Evolutionary conservation across 306 rosid species (phyloP).

Genomic region (Vigna radiata): DNA sequence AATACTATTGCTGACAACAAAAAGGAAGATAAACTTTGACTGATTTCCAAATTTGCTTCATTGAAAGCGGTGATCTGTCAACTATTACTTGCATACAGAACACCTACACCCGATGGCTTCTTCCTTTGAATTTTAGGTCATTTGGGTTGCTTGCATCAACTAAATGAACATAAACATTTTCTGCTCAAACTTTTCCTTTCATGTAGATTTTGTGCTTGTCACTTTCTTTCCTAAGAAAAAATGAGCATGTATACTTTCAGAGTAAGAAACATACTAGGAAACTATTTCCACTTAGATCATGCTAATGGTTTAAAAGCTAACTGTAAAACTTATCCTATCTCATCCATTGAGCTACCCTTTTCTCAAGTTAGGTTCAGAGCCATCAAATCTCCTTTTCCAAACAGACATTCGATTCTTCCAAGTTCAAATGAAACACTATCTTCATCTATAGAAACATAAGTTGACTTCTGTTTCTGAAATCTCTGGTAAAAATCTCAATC

Average conservation of each 20-base stretch:
- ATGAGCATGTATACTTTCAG: too few relatives aligned
- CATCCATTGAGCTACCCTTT: neutral
- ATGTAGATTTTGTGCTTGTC: conserved; percentile 41
- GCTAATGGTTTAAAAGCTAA: conserved; percentile 23
- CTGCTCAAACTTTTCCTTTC: neutral
- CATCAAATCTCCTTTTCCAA: conserved; percentile 37
- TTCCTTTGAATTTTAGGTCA: conserved; percentile 24
- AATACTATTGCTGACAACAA: neutral
- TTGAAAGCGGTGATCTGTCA: conserved; percentile 24
- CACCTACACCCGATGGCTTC: conserved; percentile 40
- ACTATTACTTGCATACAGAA: conserved; percentile 31
- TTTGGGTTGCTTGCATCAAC: conserved; percentile 41
- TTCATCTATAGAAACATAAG: conserved; percentile 24
- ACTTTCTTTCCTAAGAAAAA: conserved; percentile 19
- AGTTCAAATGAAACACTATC: conserved; percentile 31
- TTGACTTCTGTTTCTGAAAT: conserved; percentile 29
- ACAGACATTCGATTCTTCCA: conserved; percentile 23
- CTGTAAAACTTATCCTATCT: conserved; percentile 10
- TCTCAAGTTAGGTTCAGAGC: conserved; percentile 52
- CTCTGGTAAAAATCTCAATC: conserved; percentile 5
- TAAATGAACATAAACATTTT: conserved; percentile 35
- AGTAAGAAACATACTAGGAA: too few relatives aligned
- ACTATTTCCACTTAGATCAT: neutral
- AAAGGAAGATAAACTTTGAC: neutral
- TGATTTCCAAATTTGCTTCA: conserved; percentile 4